Conservation (phyloP, 1,284 basidiomycete genomes). For the Athelia sp. region DNA sequence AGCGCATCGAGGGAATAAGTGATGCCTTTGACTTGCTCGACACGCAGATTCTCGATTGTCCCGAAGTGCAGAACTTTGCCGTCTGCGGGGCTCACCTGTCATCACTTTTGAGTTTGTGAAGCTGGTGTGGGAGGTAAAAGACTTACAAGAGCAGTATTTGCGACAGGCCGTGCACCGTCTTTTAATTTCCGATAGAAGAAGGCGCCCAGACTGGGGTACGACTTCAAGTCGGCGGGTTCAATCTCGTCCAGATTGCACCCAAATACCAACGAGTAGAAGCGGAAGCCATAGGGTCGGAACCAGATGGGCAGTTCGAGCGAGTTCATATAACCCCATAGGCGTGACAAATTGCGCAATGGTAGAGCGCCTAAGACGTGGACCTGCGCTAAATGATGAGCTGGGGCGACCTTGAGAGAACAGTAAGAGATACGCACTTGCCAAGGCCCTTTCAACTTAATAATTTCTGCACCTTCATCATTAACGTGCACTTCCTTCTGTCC, state of each 20-base stretch:
- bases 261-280: conserved; percentile 82
- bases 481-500: conserved; percentile 61
- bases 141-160: conserved; percentile 71
- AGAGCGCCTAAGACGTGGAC: conserved; percentile 95
- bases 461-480: conserved; percentile 65
- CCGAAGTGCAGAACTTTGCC: conserved; percentile 93
- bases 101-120: background rate
- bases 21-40: conserved; percentile 97
- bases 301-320: conserved; percentile 90
- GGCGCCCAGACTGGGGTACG: conserved; percentile 83
- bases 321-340: conserved; percentile 95
- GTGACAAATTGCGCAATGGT: conserved; percentile 89
- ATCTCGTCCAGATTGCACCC: conserved; percentile 95
- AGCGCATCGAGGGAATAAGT: conserved; percentile 95
- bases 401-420: background rate
- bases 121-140: background rate
- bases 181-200: conserved; percentile 95
- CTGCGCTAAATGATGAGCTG: conserved; percentile 38
- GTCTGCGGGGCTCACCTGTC: conserved; percentile 87
- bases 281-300: conserved; percentile 88
- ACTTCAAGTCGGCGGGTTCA: conserved; percentile 69
- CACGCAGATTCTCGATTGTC: conserved; percentile 73
- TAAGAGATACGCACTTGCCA: conserved; percentile 77
- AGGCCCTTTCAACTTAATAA: conserved; percentile 81
- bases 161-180: conserved; percentile 78